phyloP scores from a whole-genome alignment of 2,329 filamentous ascomycete genomes.

The Pseudogymnoascus sp. region DNA sequence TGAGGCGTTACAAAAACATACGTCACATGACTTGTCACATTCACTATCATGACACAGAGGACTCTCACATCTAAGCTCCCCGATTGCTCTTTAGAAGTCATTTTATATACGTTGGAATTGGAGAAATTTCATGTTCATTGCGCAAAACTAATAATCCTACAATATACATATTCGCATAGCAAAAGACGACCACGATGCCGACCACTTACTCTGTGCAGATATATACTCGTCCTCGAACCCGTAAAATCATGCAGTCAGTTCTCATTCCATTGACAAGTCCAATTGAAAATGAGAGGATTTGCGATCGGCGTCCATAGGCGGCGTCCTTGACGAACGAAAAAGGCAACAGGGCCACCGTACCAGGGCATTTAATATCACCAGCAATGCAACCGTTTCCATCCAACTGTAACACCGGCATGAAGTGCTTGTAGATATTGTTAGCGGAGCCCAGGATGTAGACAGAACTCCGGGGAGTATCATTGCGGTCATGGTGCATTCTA shows the following conservation, averaged over 20 bases:
- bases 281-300: not conserved
- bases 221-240: not conserved
- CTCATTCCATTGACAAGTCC: slow-evolving; percentile 1
- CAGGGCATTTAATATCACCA: not conserved
- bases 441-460: not conserved
- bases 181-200: slow-evolving; percentile 4
- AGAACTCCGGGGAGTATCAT: not conserved
- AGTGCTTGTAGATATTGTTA: slow-evolving; percentile 2
- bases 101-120: not conserved
- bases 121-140: slow-evolving; percentile 4
- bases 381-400: not conserved
- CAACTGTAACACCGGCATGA: slow-evolving; percentile 4
- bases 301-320: not conserved
- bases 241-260: slow-evolving; percentile 1
- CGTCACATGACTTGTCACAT: slow-evolving; percentile 4
- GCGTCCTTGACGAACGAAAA: not conserved
- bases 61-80: not conserved
- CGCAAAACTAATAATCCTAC: slow-evolving; percentile 5
- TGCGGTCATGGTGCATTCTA: slow-evolving; percentile 6
- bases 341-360: not conserved
- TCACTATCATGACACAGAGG: not conserved
- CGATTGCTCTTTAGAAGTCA: not conserved
- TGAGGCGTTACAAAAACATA: slow-evolving; percentile 12
- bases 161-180: slow-evolving; percentile 10
- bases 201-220: slow-evolving; percentile 10